phyloP scores from a whole-genome alignment of 805 yeast genomes.

The Lachancea sp. region DNA sequence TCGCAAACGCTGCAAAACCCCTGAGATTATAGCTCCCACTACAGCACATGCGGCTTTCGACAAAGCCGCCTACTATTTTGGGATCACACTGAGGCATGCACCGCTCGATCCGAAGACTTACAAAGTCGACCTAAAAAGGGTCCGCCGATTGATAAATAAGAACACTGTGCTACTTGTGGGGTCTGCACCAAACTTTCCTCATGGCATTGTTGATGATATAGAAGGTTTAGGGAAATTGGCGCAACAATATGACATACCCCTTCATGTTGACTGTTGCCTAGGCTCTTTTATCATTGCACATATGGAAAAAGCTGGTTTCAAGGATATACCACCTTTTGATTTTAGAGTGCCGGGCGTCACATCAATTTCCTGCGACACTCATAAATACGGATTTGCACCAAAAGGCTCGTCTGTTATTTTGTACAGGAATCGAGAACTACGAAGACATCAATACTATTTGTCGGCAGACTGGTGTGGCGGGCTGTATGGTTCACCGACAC shows the following conservation, averaged over 20 bases:
- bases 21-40: conserved; percentile 84
- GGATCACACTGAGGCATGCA: conserved; percentile 75
- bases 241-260: conserved; percentile 56
- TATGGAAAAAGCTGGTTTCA: conserved; percentile 55
- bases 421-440: conserved; percentile 65
- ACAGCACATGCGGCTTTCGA: conserved; percentile 94
- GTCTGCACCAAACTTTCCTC: conserved; percentile 96
- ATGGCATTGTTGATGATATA: conserved; percentile 91
- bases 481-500: conserved; percentile 89
- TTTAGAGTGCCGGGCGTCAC: conserved; percentile 90
- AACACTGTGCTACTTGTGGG: conserved; percentile 85
- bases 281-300: conserved; percentile 89
- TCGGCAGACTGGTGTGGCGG: conserved; percentile 91
- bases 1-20: conserved; percentile 53
- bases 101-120: conserved; percentile 62
- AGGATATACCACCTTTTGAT: conserved; percentile 52
- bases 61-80: conserved; percentile 87
- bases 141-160: conserved; percentile 56
- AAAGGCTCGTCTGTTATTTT: conserved; percentile 90
- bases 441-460: conserved; percentile 80
- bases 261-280: conserved; percentile 93
- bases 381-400: conserved; percentile 97
- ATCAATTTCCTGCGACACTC: conserved; percentile 98
- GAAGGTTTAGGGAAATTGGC: conserved; percentile 63
- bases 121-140: conserved; percentile 59